Evolutionary conservation across 805 yeast species (phyloP).

Genomic region (Teunomyces gatunensis): DNA sequence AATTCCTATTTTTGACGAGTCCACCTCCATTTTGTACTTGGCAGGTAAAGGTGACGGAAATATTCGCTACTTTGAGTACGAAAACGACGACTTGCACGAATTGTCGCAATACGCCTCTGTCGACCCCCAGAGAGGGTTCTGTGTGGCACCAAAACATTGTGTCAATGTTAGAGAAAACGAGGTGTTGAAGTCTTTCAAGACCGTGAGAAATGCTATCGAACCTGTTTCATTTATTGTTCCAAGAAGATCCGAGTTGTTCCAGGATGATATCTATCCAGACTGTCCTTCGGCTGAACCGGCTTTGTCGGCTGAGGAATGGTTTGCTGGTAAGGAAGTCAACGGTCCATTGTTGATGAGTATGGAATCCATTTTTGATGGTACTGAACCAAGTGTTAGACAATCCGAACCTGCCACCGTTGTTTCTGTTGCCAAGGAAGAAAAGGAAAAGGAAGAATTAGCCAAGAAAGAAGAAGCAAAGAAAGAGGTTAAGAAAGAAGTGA

Average conservation of each 20-base stretch:
- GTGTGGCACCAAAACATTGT: conserved; percentile 79
- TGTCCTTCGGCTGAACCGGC: conserved; percentile 83
- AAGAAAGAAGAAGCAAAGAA: conserved; percentile 13
- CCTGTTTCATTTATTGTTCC: conserved; percentile 94
- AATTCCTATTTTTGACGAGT: conserved; percentile 86
- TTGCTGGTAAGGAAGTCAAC: conserved; percentile 70
- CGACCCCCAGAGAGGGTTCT: conserved; percentile 95
- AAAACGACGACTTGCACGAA: conserved; percentile 76
- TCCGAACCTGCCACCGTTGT: conserved; percentile 35
- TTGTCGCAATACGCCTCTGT: conserved; percentile 86
- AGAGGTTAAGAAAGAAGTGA: conserved; percentile 7
- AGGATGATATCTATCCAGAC: conserved; percentile 89
- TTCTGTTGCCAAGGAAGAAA: conserved; percentile 23
- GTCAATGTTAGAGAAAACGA: conserved; percentile 84
- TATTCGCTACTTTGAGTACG: conserved; percentile 89
- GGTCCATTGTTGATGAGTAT: conserved; percentile 80
- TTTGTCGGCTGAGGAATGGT: conserved; percentile 74
- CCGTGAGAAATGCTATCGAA: conserved; percentile 86
- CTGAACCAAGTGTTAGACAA: conserved; percentile 48
- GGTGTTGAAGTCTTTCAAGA: conserved; percentile 76
- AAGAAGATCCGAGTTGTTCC: conserved; percentile 89
- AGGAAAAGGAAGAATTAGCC: conserved; percentile 16
- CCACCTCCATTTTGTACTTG: conserved; percentile 74
- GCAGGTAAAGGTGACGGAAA: conserved; percentile 99
- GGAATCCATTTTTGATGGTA: conserved; percentile 78